These are phyloP conservation scores for Hibiscus tridactylites DNA, from an alignment of 345 rosid species.

Conservation along the genomic window DNA sequence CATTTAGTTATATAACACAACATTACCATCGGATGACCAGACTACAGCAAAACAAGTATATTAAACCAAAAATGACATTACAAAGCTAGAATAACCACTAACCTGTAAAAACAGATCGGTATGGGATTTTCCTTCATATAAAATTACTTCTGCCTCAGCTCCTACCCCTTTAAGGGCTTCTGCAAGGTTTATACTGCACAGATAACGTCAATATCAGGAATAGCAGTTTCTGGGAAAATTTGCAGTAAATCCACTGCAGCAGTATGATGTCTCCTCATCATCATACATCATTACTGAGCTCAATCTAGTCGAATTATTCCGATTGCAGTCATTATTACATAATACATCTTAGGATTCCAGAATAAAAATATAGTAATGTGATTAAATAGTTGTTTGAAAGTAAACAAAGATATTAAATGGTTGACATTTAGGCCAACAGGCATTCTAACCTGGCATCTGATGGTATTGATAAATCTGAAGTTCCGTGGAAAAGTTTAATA, in stretches of 20 bases:
- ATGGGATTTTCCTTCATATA: conserved; percentile 77
- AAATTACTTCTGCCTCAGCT: conserved; percentile 45
- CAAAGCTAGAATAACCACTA: conserved; percentile 12
- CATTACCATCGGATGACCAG: neutral
- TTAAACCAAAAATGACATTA: neutral
- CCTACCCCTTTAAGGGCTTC: conserved; percentile 56
- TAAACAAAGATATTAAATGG: neutral
- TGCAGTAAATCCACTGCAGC: neutral
- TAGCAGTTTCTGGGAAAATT: neutral
- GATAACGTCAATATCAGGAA: conserved; percentile 8
- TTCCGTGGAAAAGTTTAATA: conserved; percentile 78
- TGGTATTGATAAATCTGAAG: conserved; percentile 78
- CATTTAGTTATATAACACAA: neutral
- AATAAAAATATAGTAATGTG: neutral
- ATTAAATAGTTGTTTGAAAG: neutral
- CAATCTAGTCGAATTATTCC: neutral
- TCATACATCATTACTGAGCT: neutral
- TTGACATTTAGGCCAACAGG: neutral
- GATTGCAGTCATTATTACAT: neutral
- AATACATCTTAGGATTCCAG: neutral
- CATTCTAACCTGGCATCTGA: conserved; percentile 73
- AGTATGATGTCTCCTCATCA: neutral
- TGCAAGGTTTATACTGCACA: conserved; percentile 52
- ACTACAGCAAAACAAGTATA: neutral
- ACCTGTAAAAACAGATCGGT: conserved; percentile 96